Evolutionary conservation across 306 rosid species (phyloP).

Genomic region (Prunus davidiana): DNA sequence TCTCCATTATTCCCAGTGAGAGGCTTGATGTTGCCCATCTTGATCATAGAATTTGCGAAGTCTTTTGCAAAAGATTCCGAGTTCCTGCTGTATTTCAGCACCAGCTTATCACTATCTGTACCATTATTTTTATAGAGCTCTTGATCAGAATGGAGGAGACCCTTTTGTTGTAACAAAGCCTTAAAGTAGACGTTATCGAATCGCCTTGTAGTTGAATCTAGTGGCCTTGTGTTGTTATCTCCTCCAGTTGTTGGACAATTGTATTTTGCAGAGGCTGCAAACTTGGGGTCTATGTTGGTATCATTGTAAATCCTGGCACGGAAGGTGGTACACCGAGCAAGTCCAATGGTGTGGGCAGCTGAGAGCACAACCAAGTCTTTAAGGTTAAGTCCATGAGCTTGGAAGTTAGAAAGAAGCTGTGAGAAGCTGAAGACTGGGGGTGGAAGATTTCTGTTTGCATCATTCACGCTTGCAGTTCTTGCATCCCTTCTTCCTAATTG

Average conservation of each 20-base stretch:
- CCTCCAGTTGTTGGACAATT: constrained; percentile 26
- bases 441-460: constrained; percentile 27
- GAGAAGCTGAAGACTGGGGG: constrained; percentile 29
- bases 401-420: constrained; percentile 21
- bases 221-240: constrained; percentile 10
- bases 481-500: constrained; percentile 38
- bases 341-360: constrained; percentile 39
- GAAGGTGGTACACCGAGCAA: constrained; percentile 23
- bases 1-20: constrained; percentile 29
- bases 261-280: neutral
- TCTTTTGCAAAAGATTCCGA: neutral
- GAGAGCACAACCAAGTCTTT: constrained; percentile 35
- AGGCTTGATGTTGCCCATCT: constrained; percentile 33
- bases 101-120: constrained; percentile 24
- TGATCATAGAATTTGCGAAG: constrained; percentile 27
- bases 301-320: constrained; percentile 26
- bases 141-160: constrained; percentile 36
- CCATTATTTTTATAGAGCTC: constrained; percentile 20
- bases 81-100: constrained; percentile 9
- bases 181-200: constrained; percentile 33
- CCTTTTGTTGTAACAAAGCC: constrained; percentile 21
- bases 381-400: constrained; percentile 12
- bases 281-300: constrained; percentile 12
- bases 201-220: constrained; percentile 3
- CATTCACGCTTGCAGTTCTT: constrained; percentile 21